phyloP scores from a whole-genome alignment of 2,329 filamentous ascomycete species.

The Xylaria sp. region DNA sequence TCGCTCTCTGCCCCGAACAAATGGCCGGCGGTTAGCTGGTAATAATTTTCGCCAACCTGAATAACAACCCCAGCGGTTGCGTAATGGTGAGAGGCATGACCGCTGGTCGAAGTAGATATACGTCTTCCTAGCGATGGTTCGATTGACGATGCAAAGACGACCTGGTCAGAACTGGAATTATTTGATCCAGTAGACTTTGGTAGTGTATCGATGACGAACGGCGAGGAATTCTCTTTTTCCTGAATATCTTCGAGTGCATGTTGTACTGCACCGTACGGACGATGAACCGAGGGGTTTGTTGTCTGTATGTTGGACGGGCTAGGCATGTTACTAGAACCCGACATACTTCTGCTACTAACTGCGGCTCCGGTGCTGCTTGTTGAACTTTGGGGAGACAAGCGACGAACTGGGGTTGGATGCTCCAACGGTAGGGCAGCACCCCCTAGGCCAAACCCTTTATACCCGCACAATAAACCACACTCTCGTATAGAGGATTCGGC shows the following conservation, averaged over 20 bases:
- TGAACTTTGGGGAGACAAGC: slow-evolving; percentile 23
- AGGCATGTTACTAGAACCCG: too few relatives aligned
- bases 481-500: slow-evolving; percentile 28
- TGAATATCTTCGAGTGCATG: not conserved
- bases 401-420: slow-evolving; percentile 15
- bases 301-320: too few relatives aligned
- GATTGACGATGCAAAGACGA: not conserved
- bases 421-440: slow-evolving; percentile 22
- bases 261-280: not conserved
- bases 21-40: slow-evolving; percentile 21
- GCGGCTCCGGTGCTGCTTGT: too few relatives aligned
- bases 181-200: not conserved
- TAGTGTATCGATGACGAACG: not conserved
- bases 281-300: not conserved
- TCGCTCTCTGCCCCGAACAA: not conserved
- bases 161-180: too few relatives aligned
- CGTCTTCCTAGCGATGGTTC: slow-evolving; percentile 13
- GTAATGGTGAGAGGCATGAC: not conserved
- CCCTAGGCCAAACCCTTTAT: slow-evolving; percentile 29
- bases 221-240: too few relatives aligned
- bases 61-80: slow-evolving; percentile 22
- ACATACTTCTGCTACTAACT: too few relatives aligned
- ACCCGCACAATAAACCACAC: slow-evolving; percentile 1
- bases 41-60: not conserved
- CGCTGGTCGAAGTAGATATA: not conserved